Conservation (phyloP, 352 stramenopile genomes). For the Phytophthora aleatoria region DNA sequence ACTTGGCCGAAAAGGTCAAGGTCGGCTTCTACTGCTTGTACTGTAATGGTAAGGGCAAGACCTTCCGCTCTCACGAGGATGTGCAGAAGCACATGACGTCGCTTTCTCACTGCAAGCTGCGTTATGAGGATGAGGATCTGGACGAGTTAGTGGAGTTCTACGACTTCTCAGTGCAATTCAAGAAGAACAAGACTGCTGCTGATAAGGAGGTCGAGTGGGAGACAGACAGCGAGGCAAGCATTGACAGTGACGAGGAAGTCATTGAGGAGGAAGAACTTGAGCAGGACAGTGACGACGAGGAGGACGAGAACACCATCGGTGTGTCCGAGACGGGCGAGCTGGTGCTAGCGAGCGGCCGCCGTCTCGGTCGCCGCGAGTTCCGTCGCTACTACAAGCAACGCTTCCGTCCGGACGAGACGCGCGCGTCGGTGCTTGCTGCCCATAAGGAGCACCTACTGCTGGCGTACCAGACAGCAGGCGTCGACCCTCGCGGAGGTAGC, state of each 20-base stretch:
- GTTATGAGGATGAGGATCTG: constrained; percentile 91
- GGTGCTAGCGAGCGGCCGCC: constrained; percentile 80
- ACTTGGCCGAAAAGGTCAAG: constrained; percentile 96
- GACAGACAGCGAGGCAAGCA: constrained; percentile 80
- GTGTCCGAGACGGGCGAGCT: constrained; percentile 91
- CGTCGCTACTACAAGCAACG: constrained; percentile 91
- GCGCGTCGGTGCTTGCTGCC: constrained; percentile 74
- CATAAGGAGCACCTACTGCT: constrained; percentile 83
- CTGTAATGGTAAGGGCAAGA: constrained; percentile 92
- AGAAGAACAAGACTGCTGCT: constrained; percentile 36
- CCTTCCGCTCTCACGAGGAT: constrained; percentile 89
- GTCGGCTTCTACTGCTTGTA: constrained; percentile 95
- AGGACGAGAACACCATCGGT: constrained; percentile 58
- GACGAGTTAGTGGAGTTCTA: constrained; percentile 92
- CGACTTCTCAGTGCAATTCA: constrained; percentile 89
- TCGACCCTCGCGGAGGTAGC: constrained; percentile 61
- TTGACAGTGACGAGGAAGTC: constrained; percentile 77
- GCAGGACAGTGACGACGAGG: constrained; percentile 49
- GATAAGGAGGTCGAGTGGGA: constrained; percentile 73
- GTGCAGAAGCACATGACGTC: constrained; percentile 96
- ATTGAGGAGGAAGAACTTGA: constrained; percentile 59
- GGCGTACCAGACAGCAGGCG: constrained; percentile 71
- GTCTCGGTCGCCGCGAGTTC: constrained; percentile 90
- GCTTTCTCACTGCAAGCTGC: constrained; percentile 91
- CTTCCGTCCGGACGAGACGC: constrained; percentile 80